Base-by-base conservation (phyloP, 2,329 filamentous ascomycete species). In the Daldinia eschscholtzii region DNA sequence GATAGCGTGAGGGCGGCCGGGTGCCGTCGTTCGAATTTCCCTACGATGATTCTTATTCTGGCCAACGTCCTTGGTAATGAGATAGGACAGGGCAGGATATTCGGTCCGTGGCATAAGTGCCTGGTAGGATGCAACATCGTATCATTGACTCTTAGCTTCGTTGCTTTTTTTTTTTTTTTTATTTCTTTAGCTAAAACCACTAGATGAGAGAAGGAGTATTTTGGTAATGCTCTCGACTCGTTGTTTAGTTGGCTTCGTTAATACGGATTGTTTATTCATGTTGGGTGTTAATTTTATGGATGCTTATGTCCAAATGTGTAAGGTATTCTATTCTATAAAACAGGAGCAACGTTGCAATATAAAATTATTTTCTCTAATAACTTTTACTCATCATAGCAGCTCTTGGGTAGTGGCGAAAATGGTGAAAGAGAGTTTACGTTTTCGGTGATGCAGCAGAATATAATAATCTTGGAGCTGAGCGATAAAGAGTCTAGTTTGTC, bases 1-100 rank as follows among this genome's bases (percentile, higher is more conserved):
- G 48, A 33, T 52, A 30, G 48, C 48, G 48, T 52, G 53, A 42
- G 53, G 13, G 33, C 33, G 53, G 53, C 53, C 55, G 37, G 55
- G 20, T 46, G 57, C 30, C 37, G 26, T 46, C 33, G 18, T 46
- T 46, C 42, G 42, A 23, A 18, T 26, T 46, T 46, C 3, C 20
- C 26, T 35, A 35, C 10, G 9, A 26, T 13, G 2, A 15, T 26
- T 46, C 12, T 18, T 26, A 10, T 26, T 13, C 42, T 26, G 20
- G 42, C 4, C 4, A 46, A 26, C 23, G 20, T 26, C 5, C 13
- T 30, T 50, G 26, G 46, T 30, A 28, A 15, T 4, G 1, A 9
- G 26, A 35, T 35, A 35, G 33, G 6, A 35, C 9, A 35, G 33
- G 7, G 10, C 7, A 30, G 46, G 26, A 52, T 48, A 26, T 52